These are phyloP conservation scores for Chlamydomonas reinhardtii DNA, from an alignment of 163 green algal species.

Conservation along the genomic window DNA sequence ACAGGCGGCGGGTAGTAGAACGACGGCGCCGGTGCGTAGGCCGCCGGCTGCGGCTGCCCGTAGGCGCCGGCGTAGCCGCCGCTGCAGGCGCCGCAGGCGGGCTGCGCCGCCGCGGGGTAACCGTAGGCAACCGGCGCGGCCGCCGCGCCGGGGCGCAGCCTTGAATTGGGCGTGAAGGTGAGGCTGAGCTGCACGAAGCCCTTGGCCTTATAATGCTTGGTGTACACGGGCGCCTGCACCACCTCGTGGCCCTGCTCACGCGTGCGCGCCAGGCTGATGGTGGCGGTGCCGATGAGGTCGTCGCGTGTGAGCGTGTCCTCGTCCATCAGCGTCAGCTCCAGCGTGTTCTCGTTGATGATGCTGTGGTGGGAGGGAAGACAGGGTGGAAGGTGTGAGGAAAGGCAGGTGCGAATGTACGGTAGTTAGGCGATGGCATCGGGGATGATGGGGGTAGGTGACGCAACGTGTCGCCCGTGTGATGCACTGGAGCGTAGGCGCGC, in stretches of 20 bases:
- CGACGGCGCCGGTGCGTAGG: not conserved
- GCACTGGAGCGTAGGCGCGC: too few relatives aligned
- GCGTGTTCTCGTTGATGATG: constrained; percentile 46
- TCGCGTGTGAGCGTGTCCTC: constrained; percentile 35
- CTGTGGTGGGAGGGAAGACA: not conserved
- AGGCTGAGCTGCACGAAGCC: constrained; percentile 43
- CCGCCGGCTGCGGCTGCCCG: not conserved
- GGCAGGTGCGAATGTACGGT: too few relatives aligned
- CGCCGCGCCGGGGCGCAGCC: not conserved
- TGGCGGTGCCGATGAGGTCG: constrained; percentile 40
- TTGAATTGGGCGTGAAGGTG: constrained; percentile 19
- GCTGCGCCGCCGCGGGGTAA: not conserved
- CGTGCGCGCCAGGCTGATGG: constrained; percentile 2
- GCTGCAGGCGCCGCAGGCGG: not conserved
- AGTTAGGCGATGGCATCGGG: too few relatives aligned
- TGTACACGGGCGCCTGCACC: constrained; percentile 20
- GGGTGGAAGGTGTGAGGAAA: too few relatives aligned
- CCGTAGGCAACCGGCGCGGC: not conserved
- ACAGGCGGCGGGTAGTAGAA: not conserved
- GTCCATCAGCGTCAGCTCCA: constrained; percentile 36
- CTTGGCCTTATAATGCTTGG: constrained; percentile 13
- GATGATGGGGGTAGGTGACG: too few relatives aligned
- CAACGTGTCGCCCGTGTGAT: too few relatives aligned
- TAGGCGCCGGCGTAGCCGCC: too few relatives aligned
- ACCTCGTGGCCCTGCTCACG: constrained; percentile 14